Conservation (phyloP, 2,329 filamentous ascomycete species). For the Colletotrichum coccodes region DNA sequence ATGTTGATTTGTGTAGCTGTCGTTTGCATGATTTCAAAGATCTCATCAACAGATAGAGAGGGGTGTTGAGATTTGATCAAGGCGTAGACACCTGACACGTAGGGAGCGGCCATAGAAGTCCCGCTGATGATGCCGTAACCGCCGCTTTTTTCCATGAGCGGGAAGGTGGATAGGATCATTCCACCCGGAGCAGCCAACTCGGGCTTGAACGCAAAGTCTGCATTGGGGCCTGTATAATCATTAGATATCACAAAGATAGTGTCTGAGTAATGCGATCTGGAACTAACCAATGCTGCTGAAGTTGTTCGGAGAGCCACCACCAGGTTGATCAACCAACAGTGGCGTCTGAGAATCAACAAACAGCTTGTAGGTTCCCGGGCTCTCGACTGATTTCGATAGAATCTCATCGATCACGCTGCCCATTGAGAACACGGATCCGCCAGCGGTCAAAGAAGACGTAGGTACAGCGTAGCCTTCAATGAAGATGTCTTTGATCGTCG, state of each 20-base stretch:
- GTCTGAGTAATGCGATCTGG: not conserved
- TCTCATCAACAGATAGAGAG: slow-evolving; percentile 37
- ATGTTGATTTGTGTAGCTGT: slow-evolving; percentile 41
- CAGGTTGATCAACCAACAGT: slow-evolving; percentile 13
- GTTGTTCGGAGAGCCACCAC: slow-evolving; percentile 23
- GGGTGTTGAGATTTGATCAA: slow-evolving; percentile 46
- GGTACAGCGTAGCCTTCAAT: slow-evolving; percentile 24
- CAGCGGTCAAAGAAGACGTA: slow-evolving; percentile 10
- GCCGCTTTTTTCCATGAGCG: slow-evolving; percentile 36
- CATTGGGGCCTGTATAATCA: not conserved
- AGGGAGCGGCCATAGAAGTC: slow-evolving; percentile 50
- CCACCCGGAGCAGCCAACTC: slow-evolving; percentile 46
- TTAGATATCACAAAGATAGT: not conserved
- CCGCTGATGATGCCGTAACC: slow-evolving; percentile 47
- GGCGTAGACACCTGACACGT: slow-evolving; percentile 44
- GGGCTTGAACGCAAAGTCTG: slow-evolving; percentile 41
- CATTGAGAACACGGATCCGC: slow-evolving; percentile 19
- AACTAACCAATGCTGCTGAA: slow-evolving; percentile 30
- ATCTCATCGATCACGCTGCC: slow-evolving; percentile 12
- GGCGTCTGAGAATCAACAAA: slow-evolving; percentile 4
- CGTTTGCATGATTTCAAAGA: slow-evolving; percentile 42
- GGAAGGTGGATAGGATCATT: slow-evolving; percentile 46
- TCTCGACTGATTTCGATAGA: not conserved
- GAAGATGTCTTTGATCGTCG: slow-evolving; percentile 14
- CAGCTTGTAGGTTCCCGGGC: not conserved